phyloP scores from a whole-genome alignment of 352 stramenopile genomes.

The Halophytophthora polymorphica region DNA sequence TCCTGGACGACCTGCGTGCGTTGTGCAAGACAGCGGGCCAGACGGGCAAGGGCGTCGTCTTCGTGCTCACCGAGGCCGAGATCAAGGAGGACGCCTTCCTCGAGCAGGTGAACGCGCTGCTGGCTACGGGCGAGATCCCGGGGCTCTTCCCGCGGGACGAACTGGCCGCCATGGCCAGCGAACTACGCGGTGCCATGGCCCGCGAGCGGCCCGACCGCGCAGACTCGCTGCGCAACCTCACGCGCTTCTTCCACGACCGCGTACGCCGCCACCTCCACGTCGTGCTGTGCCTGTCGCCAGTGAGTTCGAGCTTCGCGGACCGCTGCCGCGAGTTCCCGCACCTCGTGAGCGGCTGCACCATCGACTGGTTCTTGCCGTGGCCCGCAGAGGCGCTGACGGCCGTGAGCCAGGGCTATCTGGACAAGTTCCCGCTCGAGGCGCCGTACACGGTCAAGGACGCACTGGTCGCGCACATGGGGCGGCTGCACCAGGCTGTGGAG shows the following conservation, averaged over 20 bases:
- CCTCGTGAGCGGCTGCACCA: conserved; percentile 82
- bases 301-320: conserved; percentile 74
- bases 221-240: conserved; percentile 82
- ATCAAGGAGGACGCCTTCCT: conserved; percentile 91
- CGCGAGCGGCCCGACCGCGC: conserved; percentile 61
- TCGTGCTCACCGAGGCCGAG: conserved; percentile 86
- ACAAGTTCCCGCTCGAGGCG: conserved; percentile 64
- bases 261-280: conserved; percentile 85
- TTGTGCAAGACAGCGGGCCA: conserved; percentile 86
- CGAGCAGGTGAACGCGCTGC: conserved; percentile 85
- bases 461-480: conserved; percentile 67
- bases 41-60: conserved; percentile 73
- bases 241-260: conserved; percentile 83
- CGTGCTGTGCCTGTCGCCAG: conserved; percentile 85
- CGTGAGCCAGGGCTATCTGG: conserved; percentile 78
- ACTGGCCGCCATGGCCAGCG: conserved; percentile 77
- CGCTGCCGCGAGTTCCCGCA: conserved; percentile 87
- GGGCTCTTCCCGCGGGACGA: conserved; percentile 89
- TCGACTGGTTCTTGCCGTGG: conserved; percentile 91
- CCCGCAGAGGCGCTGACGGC: conserved; percentile 83
- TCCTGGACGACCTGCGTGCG: conserved; percentile 84
- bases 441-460: conserved; percentile 47
- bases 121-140: conserved; percentile 79
- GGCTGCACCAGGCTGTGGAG: conserved; percentile 73
- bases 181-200: conserved; percentile 68